A percentile compares a stretch with the other conserved stretches of the same genome.
Conservation (phyloP, 2,329 filamentous ascomycete genomes). For the Blumeriella jaapii region DNA sequence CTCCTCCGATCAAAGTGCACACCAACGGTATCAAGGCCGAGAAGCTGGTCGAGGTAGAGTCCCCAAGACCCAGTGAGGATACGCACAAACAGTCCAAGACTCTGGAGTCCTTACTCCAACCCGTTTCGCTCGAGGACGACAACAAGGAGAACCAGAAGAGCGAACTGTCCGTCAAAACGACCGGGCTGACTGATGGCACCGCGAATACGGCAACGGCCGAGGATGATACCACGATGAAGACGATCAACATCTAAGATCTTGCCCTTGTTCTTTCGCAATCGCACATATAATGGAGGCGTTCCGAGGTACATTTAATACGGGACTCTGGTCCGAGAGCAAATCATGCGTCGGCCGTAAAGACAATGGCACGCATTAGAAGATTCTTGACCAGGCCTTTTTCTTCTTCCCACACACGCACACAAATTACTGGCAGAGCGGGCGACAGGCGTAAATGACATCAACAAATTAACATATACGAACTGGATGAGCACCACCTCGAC, state of each 20-base stretch:
- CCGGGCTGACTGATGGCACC: constrained; percentile 17
- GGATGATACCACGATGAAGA: constrained; percentile 28
- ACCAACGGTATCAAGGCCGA: constrained; percentile 18
- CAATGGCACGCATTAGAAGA: constrained; percentile 19
- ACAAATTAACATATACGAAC: constrained; percentile 13
- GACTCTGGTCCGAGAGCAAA: constrained; percentile 9
- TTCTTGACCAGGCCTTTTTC: no score
- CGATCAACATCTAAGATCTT: constrained; percentile 26
- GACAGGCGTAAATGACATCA: constrained; percentile 13
- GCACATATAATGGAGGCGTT: constrained; percentile 20
- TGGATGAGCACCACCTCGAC: constrained; percentile 3
- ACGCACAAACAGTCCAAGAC: constrained; percentile 17
- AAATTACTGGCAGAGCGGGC: no score
- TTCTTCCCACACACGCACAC: no score
- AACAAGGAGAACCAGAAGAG: constrained; percentile 24
- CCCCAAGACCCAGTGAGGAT: constrained; percentile 25
- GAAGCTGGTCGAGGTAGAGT: constrained; percentile 28
- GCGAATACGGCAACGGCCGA: constrained; percentile 25
- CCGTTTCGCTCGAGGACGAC: constrained; percentile 19
- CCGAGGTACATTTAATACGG: constrained; percentile 16
- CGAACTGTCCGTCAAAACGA: constrained; percentile 10
- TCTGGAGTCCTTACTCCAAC: constrained; percentile 21
- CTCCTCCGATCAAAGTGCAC: constrained; percentile 19
- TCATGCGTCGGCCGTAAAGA: no score
- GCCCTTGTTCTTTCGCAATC: constrained; percentile 10